Percentiles rank a stretch among this genome's conserved stretches.
phyloP scores from a whole-genome alignment of 2,329 filamentous ascomycete genomes.

The Ceratocystis lukuohia region DNA sequence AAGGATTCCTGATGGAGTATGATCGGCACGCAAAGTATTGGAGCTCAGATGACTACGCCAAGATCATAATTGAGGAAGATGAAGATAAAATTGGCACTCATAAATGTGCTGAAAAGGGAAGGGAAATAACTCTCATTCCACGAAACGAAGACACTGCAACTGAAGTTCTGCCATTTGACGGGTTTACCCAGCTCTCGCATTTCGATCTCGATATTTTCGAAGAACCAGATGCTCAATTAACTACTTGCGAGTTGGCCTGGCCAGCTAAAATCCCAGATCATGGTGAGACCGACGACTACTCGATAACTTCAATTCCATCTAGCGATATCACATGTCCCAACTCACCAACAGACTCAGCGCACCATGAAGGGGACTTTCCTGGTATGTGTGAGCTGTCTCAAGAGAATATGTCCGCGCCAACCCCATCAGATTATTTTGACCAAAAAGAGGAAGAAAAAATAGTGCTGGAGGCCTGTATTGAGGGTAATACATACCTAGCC shows the following conservation, averaged over 20 bases:
- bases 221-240: neutral
- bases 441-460: neutral
- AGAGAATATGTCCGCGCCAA: neutral
- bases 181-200: neutral
- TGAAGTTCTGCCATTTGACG: neutral
- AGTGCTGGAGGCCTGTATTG: neutral
- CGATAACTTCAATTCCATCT: neutral
- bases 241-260: neutral
- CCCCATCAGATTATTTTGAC: neutral
- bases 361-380: neutral
- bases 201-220: neutral
- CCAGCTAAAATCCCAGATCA: neutral
- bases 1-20: neutral
- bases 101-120: too few relatives aligned
- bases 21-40: neutral
- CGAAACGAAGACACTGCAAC: neutral
- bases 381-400: neutral
- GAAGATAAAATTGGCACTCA: too few relatives aligned
- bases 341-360: neutral
- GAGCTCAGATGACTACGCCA: neutral
- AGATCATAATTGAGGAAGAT: neutral
- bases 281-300: too few relatives aligned
- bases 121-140: too few relatives aligned
- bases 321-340: neutral
- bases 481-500: neutral